phyloP scores from a whole-genome alignment of 164 flowering plant genomes.

The Tetrastigma voinierianum region DNA sequence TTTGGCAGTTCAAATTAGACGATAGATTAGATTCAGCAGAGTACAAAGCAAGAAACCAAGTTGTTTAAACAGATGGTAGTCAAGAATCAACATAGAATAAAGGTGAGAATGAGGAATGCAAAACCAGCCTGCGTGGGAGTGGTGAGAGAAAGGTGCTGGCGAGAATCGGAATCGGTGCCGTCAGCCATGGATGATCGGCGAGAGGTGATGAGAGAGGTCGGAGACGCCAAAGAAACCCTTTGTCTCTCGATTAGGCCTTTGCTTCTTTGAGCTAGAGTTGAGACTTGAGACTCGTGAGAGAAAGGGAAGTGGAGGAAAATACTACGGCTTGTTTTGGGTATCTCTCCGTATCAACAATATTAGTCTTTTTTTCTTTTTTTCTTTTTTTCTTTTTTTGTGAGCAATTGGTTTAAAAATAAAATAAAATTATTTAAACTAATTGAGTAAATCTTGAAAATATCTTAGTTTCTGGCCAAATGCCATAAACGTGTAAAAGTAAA shows the following conservation, averaged over 20 bases:
- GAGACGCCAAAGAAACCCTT: constrained; percentile 17
- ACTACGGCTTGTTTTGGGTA: no score
- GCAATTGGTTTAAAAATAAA: no score
- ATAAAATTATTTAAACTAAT: no score
- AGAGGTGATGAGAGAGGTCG: constrained; percentile 13
- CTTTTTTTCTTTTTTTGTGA: no score
- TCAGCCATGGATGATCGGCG: constrained; percentile 50
- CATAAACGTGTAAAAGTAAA: no score
- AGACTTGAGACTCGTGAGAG: constrained; percentile 10
- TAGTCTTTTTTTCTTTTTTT: no score
- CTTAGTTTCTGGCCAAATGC: no score
- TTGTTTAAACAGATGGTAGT: no score
- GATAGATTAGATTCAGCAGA: constrained; percentile 11
- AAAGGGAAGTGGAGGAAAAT: constrained; percentile 10
- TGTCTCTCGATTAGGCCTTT: constrained; percentile 5
- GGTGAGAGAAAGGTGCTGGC: constrained; percentile 36
- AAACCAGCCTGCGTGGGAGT: constrained; percentile 44
- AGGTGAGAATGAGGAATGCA: not conserved
- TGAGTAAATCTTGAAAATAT: no score
- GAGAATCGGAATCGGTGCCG: constrained; percentile 32
- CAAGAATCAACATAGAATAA: no score
- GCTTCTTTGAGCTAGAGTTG: no score
- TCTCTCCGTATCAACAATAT: no score
- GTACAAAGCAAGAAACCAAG: not conserved
- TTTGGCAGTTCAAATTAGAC: not conserved